Evolutionary conservation across 2,329 filamentous ascomycete genomes (phyloP).

Genomic region (Pyricularia grisea): DNA sequence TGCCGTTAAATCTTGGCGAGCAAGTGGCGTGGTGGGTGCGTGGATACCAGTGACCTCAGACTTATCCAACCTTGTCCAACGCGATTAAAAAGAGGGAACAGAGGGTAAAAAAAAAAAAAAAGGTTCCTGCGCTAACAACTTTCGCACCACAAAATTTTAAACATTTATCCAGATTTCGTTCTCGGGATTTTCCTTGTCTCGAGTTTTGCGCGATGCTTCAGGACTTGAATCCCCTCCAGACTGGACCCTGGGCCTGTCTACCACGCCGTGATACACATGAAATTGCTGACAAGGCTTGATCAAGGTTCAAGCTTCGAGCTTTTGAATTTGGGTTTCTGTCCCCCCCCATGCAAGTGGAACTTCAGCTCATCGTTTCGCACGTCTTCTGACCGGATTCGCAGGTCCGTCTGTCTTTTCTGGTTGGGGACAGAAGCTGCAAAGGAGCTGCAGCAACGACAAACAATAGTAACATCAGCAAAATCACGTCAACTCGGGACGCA

Average conservation of each 20-base stretch:
- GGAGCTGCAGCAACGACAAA: background rate
- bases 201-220: background rate
- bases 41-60: background rate
- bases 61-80: background rate
- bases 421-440: background rate
- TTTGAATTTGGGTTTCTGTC: background rate
- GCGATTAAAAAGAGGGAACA: background rate
- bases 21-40: background rate
- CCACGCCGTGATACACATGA: background rate
- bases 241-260: background rate
- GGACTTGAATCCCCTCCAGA: background rate
- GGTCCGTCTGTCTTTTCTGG: background rate
- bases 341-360: background rate
- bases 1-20: background rate
- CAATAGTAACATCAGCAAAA: background rate
- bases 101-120: slow-evolving; percentile 1
- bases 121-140: background rate
- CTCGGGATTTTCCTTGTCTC: background rate
- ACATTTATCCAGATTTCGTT: background rate
- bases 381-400: background rate
- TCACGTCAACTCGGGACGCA: background rate
- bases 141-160: background rate
- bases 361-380: background rate
- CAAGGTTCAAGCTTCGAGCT: background rate
- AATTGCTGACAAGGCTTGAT: background rate